phyloP scores from a whole-genome alignment of 78 protist genomes.

The Speleostelium caveatum region DNA sequence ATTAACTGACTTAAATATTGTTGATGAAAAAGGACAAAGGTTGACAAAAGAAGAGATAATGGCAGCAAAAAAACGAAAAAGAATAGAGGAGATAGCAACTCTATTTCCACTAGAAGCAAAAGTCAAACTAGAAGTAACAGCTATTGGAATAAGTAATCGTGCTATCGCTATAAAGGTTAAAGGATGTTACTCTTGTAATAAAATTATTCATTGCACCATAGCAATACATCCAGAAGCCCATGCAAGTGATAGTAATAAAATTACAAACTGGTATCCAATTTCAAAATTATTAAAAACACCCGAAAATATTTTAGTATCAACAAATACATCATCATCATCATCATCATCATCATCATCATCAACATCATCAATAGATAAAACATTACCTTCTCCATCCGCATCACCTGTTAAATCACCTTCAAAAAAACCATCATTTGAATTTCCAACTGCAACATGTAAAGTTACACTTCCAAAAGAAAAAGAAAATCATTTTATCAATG shows the following conservation, averaged over 20 bases:
- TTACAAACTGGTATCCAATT: constrained; percentile 44
- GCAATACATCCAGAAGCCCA: constrained; percentile 64
- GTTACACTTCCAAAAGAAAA: background rate
- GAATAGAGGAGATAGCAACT: background rate
- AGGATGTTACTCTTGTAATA: constrained; percentile 25
- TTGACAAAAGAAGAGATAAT: background rate
- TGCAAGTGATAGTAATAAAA: constrained; percentile 44
- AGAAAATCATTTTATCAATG: background rate
- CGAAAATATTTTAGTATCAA: background rate
- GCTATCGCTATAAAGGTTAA: constrained; percentile 53
- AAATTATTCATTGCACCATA: constrained; percentile 37
- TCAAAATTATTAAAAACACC: background rate
- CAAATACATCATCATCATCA: no score
- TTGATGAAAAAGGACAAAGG: background rate
- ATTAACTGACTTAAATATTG: background rate
- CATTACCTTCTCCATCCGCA: background rate
- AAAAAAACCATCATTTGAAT: no score
- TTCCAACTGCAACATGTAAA: background rate
- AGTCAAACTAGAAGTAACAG: constrained; percentile 6
- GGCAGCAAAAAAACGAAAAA: background rate
- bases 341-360: background rate
- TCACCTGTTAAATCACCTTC: background rate
- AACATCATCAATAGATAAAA: background rate
- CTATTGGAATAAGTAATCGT: constrained; percentile 36
- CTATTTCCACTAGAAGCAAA: constrained; percentile 17